phyloP scores from a whole-genome alignment of 306 rosid species.

The Cicer yamashitae region DNA sequence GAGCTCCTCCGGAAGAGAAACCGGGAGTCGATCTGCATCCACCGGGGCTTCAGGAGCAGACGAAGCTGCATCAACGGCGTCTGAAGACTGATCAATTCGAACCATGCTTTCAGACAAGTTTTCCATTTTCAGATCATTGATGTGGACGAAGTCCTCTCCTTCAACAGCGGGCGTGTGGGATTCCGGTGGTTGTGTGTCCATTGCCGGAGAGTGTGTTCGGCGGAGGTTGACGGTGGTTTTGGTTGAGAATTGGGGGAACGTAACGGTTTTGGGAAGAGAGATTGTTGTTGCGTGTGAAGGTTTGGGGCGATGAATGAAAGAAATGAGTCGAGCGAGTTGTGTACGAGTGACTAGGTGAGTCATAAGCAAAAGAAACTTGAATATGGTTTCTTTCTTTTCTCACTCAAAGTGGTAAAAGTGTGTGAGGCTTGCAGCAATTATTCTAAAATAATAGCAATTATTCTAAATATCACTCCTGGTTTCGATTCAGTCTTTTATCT shows the following conservation, averaged over 20 bases:
- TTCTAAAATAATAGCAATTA: no score
- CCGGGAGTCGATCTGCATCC: conserved; percentile 47
- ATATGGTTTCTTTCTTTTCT: background rate
- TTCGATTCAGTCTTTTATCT: no score
- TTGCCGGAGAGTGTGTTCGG: conserved; percentile 44
- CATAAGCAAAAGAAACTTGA: conserved; percentile 22
- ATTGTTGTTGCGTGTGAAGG: conserved; percentile 1
- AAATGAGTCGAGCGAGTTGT: conserved; percentile 22
- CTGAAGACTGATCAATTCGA: conserved; percentile 61
- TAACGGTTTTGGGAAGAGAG: background rate
- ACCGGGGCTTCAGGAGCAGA: conserved; percentile 34
- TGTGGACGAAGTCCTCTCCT: conserved; percentile 75
- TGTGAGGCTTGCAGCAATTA: no score
- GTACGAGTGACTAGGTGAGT: conserved; percentile 27
- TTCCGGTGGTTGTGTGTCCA: conserved; percentile 63
- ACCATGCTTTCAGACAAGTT: conserved; percentile 74
- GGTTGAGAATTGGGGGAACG: conserved; percentile 44
- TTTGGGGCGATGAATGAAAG: conserved; percentile 1
- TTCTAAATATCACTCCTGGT: no score
- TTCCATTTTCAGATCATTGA: conserved; percentile 68
- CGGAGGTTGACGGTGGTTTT: conserved; percentile 10
- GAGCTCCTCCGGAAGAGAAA: conserved; percentile 74
- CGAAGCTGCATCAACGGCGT: conserved; percentile 30
- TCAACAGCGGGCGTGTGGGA: conserved; percentile 43
- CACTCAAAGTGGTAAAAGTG: conserved; percentile 11